Base-by-base conservation (phyloP, 1,139 yeast genomes). In the Candida sp. region DNA sequence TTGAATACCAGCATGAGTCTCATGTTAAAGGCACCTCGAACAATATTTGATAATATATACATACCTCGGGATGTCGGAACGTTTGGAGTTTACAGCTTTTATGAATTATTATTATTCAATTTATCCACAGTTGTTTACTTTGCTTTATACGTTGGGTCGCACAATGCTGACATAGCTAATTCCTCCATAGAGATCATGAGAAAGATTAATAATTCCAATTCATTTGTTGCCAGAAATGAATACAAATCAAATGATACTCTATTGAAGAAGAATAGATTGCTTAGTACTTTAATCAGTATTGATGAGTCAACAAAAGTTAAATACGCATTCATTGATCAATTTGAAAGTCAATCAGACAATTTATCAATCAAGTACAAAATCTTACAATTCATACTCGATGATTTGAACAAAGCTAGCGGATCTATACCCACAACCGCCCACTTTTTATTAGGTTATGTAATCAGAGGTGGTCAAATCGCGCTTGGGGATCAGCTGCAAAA, bases 301-400 rank as follows among this genome's bases (percentile, higher is more conserved):
- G 88, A 86, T 53, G 97, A 90, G 53, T 73, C 82, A 0, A 62
- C 67, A 4, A 77, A 90, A 48, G 86, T 93, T 38, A 81, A 86
- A 49, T 80, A 77, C 53, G 82, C 90, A 0, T 82, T 90, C 48
- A 82, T 88, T 39, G 79, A 79, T 41, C 96, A 88, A 55, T 65
- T 91, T 37, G 85, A 80, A 69, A 43, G 68, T 65, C 30, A 64
- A 50, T 57, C 63, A 41, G 33, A 47, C 15, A 55, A 58, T 21
- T 61, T 84, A 22, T 66, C 64, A 11, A 55, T 82, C n/a, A 88
- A 87, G 52, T 59, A 77, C 29, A 73, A 75, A 22, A 64, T 89
- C 6, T 63, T 91, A 43, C 70, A 79, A 35, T 86, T 87, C 53
- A 57, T 91, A 41, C 68, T 71, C 35, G 59, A 64, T 3, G 81